Evolutionary conservation across 106 monocot species (phyloP).

Genomic region (Acorus calamus): DNA sequence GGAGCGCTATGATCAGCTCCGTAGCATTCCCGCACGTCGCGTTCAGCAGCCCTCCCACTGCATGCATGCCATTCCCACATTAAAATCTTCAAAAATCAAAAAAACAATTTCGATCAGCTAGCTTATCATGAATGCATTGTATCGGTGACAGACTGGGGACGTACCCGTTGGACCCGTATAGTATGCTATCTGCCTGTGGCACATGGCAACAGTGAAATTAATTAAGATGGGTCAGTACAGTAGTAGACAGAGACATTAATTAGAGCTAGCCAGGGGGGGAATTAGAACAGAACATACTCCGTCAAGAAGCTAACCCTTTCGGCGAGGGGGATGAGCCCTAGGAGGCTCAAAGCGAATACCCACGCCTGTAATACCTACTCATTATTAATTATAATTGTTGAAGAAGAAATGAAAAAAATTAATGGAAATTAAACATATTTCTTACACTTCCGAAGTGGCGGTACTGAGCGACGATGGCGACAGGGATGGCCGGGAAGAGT

Average conservation of each 20-base stretch:
- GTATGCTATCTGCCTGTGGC: conserved; percentile 64
- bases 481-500: conserved; percentile 67
- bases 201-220: background rate
- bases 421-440: background rate
- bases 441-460: conserved; percentile 39
- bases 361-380: conserved; percentile 26
- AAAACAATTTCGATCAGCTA: too few species aligned
- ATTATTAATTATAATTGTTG: too few species aligned
- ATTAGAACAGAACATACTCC: conserved; percentile 30
- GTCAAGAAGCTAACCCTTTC: conserved; percentile 76
- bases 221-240: background rate
- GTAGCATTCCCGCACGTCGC: conserved; percentile 86
- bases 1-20: conserved; percentile 74
- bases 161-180: conserved; percentile 80
- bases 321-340: conserved; percentile 56
- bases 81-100: too few species aligned
- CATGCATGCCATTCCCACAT: background rate
- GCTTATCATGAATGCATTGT: too few species aligned
- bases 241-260: background rate
- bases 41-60: conserved; percentile 81
- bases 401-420: background rate
- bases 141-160: background rate
- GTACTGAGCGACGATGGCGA: conserved; percentile 49
- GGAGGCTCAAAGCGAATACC: conserved; percentile 48
- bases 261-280: background rate